phyloP scores from a whole-genome alignment of 1,284 basidiomycete genomes.

The Ganoderma boninense region DNA sequence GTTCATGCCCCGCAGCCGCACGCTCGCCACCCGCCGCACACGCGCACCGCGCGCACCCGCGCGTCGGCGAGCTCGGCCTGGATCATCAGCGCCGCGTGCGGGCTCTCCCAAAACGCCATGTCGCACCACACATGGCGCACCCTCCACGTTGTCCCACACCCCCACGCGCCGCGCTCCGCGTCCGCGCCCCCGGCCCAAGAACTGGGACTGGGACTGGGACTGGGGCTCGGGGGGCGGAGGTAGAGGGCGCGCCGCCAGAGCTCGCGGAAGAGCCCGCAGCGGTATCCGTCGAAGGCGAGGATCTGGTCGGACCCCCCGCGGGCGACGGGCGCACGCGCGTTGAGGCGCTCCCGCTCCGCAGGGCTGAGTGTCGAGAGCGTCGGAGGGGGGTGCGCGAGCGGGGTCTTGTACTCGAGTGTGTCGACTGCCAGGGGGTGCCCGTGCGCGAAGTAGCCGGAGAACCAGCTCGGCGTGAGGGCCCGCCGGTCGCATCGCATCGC shows the following conservation, averaged over 20 bases:
- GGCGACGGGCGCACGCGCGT: not conserved
- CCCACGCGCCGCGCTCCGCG: not conserved
- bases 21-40: not conserved
- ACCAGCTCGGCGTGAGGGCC: constrained; percentile 7
- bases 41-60: not conserved
- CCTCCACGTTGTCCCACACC: constrained; percentile 9
- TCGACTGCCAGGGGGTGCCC: constrained; percentile 12
- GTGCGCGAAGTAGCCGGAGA: constrained; percentile 27
- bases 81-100: constrained; percentile 7
- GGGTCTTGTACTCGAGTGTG: constrained; percentile 13
- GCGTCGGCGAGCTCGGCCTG: constrained; percentile 17
- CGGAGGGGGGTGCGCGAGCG: constrained; percentile 8
- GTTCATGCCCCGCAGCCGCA: not conserved
- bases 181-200: too few relatives aligned
- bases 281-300: constrained; percentile 10
- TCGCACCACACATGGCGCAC: constrained; percentile 22
- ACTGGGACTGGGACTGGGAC: too few relatives aligned
- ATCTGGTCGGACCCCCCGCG: constrained; percentile 22
- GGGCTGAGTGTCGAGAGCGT: constrained; percentile 16
- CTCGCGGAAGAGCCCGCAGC: constrained; percentile 5
- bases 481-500: not conserved
- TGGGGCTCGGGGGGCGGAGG: not conserved
- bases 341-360: constrained; percentile 7
- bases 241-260: constrained; percentile 11
- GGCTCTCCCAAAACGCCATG: constrained; percentile 17